Evolutionary conservation across 805 yeast species (phyloP).

Genomic region (Barnettozyma wickerhamii): DNA sequence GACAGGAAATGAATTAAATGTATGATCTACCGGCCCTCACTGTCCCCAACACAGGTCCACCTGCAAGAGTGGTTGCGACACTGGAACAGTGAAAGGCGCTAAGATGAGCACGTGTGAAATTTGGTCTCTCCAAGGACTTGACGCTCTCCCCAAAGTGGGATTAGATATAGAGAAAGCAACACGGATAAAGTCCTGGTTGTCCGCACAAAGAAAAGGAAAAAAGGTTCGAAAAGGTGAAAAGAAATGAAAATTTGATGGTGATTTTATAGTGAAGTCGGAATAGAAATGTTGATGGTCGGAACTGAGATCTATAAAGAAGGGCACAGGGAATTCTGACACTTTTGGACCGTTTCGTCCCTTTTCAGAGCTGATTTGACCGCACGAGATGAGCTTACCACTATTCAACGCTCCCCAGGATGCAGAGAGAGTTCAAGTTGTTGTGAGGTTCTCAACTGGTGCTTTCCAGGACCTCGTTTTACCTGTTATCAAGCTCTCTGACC

Average conservation of each 20-base stretch:
- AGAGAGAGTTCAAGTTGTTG: conserved; percentile 20
- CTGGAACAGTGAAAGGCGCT: conserved; percentile 50
- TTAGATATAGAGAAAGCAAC: conserved; percentile 47
- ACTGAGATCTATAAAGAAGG: no score
- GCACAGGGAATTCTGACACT: no score
- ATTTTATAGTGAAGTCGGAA: conserved; percentile 1
- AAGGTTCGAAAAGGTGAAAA: conserved; percentile 1
- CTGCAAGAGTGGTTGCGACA: conserved; percentile 35
- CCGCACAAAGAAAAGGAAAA: conserved; percentile 46
- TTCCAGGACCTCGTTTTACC: conserved; percentile 39
- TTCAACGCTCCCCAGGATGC: not conserved
- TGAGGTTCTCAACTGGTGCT: conserved; percentile 44
- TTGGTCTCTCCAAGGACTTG: conserved; percentile 68
- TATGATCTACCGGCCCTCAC: conserved; percentile 71
- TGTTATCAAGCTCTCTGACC: conserved; percentile 26
- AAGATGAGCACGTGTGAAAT: conserved; percentile 50
- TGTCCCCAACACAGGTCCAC: conserved; percentile 31
- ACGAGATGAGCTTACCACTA: conserved; percentile 4
- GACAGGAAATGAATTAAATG: no score
- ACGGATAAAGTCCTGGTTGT: conserved; percentile 69
- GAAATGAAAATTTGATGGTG: conserved; percentile 1
- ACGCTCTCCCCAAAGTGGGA: conserved; percentile 46
- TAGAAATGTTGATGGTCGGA: not conserved
- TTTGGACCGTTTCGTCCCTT: not conserved
- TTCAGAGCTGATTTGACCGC: not conserved